phyloP scores from a whole-genome alignment of 306 rosid species.

The Quercus ilex region DNA sequence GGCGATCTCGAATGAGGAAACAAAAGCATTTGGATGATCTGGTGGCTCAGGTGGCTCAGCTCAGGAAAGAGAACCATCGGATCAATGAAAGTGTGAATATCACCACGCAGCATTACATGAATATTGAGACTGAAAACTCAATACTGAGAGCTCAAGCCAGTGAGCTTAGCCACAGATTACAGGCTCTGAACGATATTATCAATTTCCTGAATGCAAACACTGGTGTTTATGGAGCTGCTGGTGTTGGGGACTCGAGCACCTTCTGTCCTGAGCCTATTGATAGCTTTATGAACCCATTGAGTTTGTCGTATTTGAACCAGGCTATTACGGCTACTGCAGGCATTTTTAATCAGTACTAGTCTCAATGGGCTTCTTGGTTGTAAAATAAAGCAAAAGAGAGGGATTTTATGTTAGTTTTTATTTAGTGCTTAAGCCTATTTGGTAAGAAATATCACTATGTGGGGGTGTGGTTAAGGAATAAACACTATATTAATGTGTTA shows the following conservation, averaged over 20 bases:
- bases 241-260: neutral
- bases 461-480: constrained; percentile 36
- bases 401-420: constrained; percentile 4
- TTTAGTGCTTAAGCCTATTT: constrained; percentile 4
- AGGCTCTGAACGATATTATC: constrained; percentile 64
- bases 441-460: constrained; percentile 24
- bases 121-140: constrained; percentile 73
- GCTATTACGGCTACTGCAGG: constrained; percentile 67
- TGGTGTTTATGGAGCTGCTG: constrained; percentile 27
- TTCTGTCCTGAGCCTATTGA: constrained; percentile 35
- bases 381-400: neutral
- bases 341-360: constrained; percentile 37
- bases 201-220: constrained; percentile 32
- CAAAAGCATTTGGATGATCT: constrained; percentile 93
- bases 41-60: constrained; percentile 50
- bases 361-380: neutral
- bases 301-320: constrained; percentile 49
- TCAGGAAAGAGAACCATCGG: constrained; percentile 70
- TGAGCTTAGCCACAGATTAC: constrained; percentile 60
- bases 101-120: constrained; percentile 57
- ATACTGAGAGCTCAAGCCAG: constrained; percentile 70
- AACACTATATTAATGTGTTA: constrained; percentile 7
- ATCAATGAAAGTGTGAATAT: constrained; percentile 50
- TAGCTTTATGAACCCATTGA: constrained; percentile 44
- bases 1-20: constrained; percentile 86